Base-by-base conservation (phyloP, 1,284 basidiomycete genomes). In the Microbotryum silenes-acaulis region DNA sequence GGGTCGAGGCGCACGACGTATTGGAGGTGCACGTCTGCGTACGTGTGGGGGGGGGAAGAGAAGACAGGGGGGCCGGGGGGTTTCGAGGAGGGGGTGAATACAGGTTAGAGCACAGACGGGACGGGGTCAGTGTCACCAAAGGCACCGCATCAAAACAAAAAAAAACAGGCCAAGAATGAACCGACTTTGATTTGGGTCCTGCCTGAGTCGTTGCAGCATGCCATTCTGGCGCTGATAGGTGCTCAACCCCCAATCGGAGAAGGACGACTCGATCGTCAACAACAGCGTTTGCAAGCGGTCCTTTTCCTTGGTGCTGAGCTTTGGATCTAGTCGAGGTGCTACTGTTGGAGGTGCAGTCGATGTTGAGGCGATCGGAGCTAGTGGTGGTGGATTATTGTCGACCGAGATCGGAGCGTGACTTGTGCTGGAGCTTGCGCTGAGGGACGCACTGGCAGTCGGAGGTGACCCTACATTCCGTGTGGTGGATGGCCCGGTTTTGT, bases 1-100 rank as follows among this genome's bases (percentile, higher is more conserved):
- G 60, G 51, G 7, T 59, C 56, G 1, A 69, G 25, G 2, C 31
- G 5, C 1, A 72, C 46, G 6, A 71, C 44, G n/a, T 68, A 61
- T 10, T 55, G 60, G 20, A 69, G 46, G 45, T 71, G 69, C 0
- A 71, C 61, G 33, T 48, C 67, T 70, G 53, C 9, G 20, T 31
- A 7, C 29, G 48, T 12, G 25, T 16, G 51, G 25, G 51, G 37
- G 37, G 37, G 25, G 25, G 25, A 16, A 14, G 37, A 3, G 14
- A 42, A 42, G 37, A 42, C 37, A 42, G 23, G 23, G 23, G 23
- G 23, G 23, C 23, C 23, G 23, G 37, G 37, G 37, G 37, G 29
- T 42, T 23, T 23, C 37, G 37, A 42, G 37, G 42, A 0, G 1
- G 23, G 0, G 29, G 18, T 7, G 2, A 31, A 6, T 1, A 31